Conservation (phyloP, 257 asterid genomes). For the Eustoma russellianum region DNA sequence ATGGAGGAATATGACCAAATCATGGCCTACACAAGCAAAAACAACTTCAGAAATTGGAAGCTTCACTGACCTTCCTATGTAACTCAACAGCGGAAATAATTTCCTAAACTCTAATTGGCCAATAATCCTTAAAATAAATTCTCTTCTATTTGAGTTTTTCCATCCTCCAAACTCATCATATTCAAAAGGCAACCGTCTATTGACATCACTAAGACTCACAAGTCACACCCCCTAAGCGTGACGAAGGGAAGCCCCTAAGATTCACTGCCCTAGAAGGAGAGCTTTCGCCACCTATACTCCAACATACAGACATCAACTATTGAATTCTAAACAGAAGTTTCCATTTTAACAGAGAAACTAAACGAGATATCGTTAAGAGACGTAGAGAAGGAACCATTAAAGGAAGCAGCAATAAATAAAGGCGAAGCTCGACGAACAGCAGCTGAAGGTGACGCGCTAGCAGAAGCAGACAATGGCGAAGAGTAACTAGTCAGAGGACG, state of each 20-base stretch:
- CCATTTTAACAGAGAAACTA: too few relatives aligned
- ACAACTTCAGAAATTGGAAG: conserved; percentile 3
- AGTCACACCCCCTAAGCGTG: conserved; percentile 13
- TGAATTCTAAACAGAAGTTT: too few relatives aligned
- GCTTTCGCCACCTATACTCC: conserved; percentile 24
- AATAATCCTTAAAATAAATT: neutral
- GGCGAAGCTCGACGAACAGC: neutral
- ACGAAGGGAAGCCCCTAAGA: conserved; percentile 2
- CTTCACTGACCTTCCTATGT: conserved; percentile 47
- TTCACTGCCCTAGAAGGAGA: conserved; percentile 11
- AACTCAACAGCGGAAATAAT: conserved; percentile 54
- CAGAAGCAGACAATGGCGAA: neutral
- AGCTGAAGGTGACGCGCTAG: neutral
- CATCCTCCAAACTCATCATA: conserved; percentile 13
- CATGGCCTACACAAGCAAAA: neutral
- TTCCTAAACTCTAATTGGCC: conserved; percentile 42
- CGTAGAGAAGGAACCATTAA: too few relatives aligned
- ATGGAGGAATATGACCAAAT: neutral
- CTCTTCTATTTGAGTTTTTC: neutral
- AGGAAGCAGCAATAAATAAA: too few relatives aligned
- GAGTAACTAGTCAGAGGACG: neutral
- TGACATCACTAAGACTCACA: conserved; percentile 10
- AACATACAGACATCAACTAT: conserved; percentile 5
- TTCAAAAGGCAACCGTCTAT: conserved; percentile 18
- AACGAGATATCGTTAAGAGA: too few relatives aligned